phyloP scores from a whole-genome alignment of 495 filamentous ascomycete genomes.

The Penicillium fimorum region DNA sequence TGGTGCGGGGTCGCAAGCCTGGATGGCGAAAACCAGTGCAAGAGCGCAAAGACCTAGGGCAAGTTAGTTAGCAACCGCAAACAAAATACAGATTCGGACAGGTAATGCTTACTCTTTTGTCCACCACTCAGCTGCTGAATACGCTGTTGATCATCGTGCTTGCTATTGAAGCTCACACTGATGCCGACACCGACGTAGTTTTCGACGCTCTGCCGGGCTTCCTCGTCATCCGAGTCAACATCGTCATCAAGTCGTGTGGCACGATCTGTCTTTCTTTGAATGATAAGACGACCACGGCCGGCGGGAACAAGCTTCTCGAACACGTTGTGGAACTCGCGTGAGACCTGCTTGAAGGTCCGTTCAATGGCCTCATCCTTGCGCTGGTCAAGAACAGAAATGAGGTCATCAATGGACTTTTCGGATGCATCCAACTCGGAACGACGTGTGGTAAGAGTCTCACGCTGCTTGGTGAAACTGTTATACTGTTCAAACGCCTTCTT shows the following conservation, averaged over 20 bases:
- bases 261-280: slow-evolving; percentile 84
- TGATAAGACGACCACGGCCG: slow-evolving; percentile 85
- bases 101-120: slow-evolving; percentile 76
- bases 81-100: neutral
- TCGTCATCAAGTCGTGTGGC: slow-evolving; percentile 61
- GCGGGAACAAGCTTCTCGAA: slow-evolving; percentile 96
- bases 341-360: slow-evolving; percentile 97
- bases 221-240: slow-evolving; percentile 61
- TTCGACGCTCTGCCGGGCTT: slow-evolving; percentile 69
- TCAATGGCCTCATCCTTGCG: slow-evolving; percentile 92
- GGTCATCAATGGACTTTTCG: slow-evolving; percentile 80
- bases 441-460: slow-evolving; percentile 76
- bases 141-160: slow-evolving; percentile 95
- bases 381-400: slow-evolving; percentile 86
- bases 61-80: neutral
- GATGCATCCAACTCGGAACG: slow-evolving; percentile 80
- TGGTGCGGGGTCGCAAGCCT: slow-evolving; percentile 92
- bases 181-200: slow-evolving; percentile 99
- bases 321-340: slow-evolving; percentile 82
- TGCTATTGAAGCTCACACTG: slow-evolving; percentile 96
- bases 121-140: slow-evolving; percentile 97
- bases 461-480: slow-evolving; percentile 91
- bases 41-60: slow-evolving; percentile 83
- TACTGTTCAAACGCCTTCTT: slow-evolving; percentile 99
- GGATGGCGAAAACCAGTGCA: slow-evolving; percentile 97